Evolutionary conservation across 805 yeast genomes (phyloP).

Genomic region (Kodamaea fukazawae): DNA sequence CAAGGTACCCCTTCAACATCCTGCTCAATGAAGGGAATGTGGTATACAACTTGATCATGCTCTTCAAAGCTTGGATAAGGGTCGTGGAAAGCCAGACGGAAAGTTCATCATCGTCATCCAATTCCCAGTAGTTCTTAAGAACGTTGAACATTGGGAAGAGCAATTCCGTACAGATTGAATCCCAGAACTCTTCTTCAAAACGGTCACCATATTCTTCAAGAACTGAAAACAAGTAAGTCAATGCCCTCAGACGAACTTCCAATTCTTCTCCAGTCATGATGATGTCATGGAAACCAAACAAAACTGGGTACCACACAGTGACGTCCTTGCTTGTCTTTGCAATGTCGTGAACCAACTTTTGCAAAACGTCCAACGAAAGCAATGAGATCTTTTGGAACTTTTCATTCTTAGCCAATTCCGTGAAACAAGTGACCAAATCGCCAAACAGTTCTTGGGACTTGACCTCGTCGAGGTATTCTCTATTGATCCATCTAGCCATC

Average conservation of each 20-base stretch:
- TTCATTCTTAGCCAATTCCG: conserved; percentile 80
- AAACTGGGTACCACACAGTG: conserved; percentile 82
- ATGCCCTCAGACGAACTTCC: conserved; percentile 88
- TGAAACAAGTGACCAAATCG: conserved; percentile 70
- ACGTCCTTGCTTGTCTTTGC: conserved; percentile 37
- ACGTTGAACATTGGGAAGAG: conserved; percentile 89
- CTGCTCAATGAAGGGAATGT: conserved; percentile 73
- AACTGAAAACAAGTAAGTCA: conserved; percentile 78
- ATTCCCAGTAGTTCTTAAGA: conserved; percentile 71
- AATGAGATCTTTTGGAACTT: conserved; percentile 77
- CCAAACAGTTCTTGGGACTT: conserved; percentile 65
- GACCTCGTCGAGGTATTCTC: conserved; percentile 59
- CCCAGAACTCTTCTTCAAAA: conserved; percentile 80
- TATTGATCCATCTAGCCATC: conserved; percentile 59
- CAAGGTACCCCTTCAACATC: conserved; percentile 76
- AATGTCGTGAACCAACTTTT: conserved; percentile 56
- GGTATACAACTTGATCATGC: conserved; percentile 78
- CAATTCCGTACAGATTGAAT: conserved; percentile 67
- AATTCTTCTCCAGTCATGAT: conserved; percentile 92
- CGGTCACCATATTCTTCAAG: conserved; percentile 74
- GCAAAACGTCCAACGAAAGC: conserved; percentile 74
- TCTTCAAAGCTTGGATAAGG: conserved; percentile 88
- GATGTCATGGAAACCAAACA: conserved; percentile 80
- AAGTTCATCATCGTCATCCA: conserved; percentile 60
- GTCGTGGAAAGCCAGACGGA: conserved; percentile 98